Evolutionary conservation across 2,329 filamentous ascomycete species (phyloP), one percentile per base, ranked within the genome.

Genomic region (Stagonosporopsis vannaccii): DNA sequence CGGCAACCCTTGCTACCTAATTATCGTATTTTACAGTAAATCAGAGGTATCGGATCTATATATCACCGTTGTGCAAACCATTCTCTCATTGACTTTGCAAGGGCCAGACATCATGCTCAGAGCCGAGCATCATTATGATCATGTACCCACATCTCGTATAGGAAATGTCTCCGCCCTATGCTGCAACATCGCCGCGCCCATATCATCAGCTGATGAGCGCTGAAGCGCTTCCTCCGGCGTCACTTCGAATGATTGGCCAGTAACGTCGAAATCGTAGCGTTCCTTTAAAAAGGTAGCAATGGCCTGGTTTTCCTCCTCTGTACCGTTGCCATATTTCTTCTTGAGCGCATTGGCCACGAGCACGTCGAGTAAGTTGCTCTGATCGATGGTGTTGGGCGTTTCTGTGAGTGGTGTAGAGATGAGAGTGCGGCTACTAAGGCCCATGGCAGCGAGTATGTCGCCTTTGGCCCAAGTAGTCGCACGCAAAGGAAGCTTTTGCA

Each of bases 371-470:
- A 68, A 44, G 9, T 52, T 37, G 22, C 63, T 60, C 28, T 45
- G 32, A 9, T 33, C 25, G 5, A 66, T 50, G 28, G 56, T 32
- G 22, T 61, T 60, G 5, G 42, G 30, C 20, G 15, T 49, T 22
- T 51, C 35, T 7, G 47, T 50, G 30, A 30, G 42, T 19, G 28
- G 42, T 23, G 49, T 51, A 12, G 22, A 13, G 25, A 68, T 54
- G 2, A 26, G 53, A 6, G 62, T 58, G 8, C 48, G 40, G 43
- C 56, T 58, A 40, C 54, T 39, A 20, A 72, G 25, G 2, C 64
- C 67, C 60, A 70, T 63, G 11, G 68, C 70, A 7, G 70, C 68
- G 15, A 70, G 54, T 11, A 56, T 50, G 15, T 70, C 67, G 36
- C 44, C 41, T 8, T 20, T 37, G 2, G 59, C 54, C 70, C 69